Evolutionary conservation across 2,329 filamentous ascomycete species (phyloP), one percentile per base, ranked within the genome.

Genomic region (Cercospora zeina): DNA sequence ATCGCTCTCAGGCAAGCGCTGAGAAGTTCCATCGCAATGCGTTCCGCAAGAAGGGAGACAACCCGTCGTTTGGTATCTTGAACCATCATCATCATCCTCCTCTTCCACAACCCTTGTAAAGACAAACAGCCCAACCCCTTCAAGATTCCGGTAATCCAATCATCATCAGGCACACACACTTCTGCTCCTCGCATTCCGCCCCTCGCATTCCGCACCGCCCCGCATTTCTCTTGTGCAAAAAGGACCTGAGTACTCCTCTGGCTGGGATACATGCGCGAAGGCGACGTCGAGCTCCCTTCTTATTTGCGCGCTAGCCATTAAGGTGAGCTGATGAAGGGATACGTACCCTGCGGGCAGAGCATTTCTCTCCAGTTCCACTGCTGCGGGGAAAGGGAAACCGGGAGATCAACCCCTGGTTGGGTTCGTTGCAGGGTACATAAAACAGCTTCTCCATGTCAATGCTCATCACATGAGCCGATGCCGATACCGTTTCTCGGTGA

Each of bases 271-370:
- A 61, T 57, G 37, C 42, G 51, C 39, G 45, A 45, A 54, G 36
- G 58, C 33, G 59, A 50, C 34, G 49, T 61, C 58, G 39, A 42
- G 51, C 51, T 51, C 9, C 30, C 59, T 51, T 61, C 59, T 61
- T 61, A 57, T 61, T 61, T 53, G 53, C 42, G 47, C 42, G 42
- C 53, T 37, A 49, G 27, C 59, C 59, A 61, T 61, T 61, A 50
- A 57, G 59, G 59, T 61, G 39, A 50, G 56, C 21, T 34, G n/a
- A 13, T 45, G 55, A 58, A 50, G 14, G 45, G 53, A 42, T 53
- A 49, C 42, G 55, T 36, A 58, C 30, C 49, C 49, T 53, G 49
- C 49, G 21, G 42, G 9, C 16, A 13, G 9, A 13, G 16, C 34
- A 37, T 37, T 5, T 37, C 34, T 37, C 34, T 47, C 21, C 3